Percentiles rank a stretch among this genome's conserved stretches.
Evolutionary conservation across 129 eudicot species (phyloP).

Genomic region (Tagetes patula): DNA sequence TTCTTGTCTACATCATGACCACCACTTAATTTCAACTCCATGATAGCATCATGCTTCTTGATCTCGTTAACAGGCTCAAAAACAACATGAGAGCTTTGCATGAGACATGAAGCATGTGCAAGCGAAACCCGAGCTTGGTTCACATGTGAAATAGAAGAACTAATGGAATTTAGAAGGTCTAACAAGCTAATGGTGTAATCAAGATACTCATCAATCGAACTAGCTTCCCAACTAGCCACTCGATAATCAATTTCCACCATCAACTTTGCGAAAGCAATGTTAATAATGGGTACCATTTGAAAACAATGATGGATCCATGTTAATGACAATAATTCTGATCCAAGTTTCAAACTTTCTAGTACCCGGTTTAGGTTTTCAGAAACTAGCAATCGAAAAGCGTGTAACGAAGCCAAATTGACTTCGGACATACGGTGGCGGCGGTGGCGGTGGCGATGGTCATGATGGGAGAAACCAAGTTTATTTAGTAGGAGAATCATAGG

Average conservation of each 20-base stretch:
- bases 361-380: constrained; percentile 30
- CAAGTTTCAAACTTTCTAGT: constrained; percentile 29
- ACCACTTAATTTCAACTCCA: constrained; percentile 25
- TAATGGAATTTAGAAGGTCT: constrained; percentile 48
- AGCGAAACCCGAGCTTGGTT: constrained; percentile 45
- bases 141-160: constrained; percentile 50
- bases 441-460: constrained; percentile 27
- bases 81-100: constrained; percentile 34
- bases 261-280: constrained; percentile 61
- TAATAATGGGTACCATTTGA: constrained; percentile 31
- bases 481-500: constrained; percentile 42
- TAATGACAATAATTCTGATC: constrained; percentile 45
- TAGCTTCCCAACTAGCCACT: constrained; percentile 51
- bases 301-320: constrained; percentile 49
- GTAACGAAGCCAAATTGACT: constrained; percentile 36
- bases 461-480: constrained; percentile 33
- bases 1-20: constrained; percentile 3
- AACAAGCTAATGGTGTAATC: constrained; percentile 54
- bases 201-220: constrained; percentile 50
- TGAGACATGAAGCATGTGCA: constrained; percentile 39
- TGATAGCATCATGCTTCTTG: constrained; percentile 19
- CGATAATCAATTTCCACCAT: constrained; percentile 62
- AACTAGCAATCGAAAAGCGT: constrained; percentile 42
- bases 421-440: constrained; percentile 26
- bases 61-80: constrained; percentile 23